A percentile compares a stretch with the other conserved stretches of the same genome.
phyloP scores from a whole-genome alignment of 192 early-diverging fungal species.

The Chytriomyces sp. region DNA sequence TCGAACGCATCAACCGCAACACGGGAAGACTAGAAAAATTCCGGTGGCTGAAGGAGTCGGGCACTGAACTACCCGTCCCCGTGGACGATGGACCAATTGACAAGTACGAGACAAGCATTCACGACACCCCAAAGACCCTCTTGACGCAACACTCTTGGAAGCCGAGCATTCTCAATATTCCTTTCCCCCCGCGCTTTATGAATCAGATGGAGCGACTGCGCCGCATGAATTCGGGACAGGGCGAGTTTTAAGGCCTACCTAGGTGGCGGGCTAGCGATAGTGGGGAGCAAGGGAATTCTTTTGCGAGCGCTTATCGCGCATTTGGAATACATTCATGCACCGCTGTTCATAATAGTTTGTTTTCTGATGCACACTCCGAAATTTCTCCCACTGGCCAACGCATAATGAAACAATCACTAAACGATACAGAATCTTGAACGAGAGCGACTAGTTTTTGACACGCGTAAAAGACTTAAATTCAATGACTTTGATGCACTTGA shows the following conservation, averaged over 20 bases:
- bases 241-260: conserved; percentile 11
- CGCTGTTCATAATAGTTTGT: conserved; percentile 48
- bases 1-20: conserved; percentile 7
- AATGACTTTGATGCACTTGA: conserved; percentile 61
- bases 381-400: conserved; percentile 87
- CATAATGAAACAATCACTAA: conserved; percentile 85
- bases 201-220: conserved; percentile 51
- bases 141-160: conserved; percentile 34
- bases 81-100: conserved; percentile 35
- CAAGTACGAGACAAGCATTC: conserved; percentile 27
- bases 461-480: conserved; percentile 95
- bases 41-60: conserved; percentile 6
- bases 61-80: conserved; percentile 38
- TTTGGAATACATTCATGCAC: too few species aligned
- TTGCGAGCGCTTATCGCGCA: not conserved
- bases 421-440: conserved; percentile 78
- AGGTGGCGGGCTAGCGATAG: not conserved
- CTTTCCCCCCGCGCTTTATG: conserved; percentile 52
- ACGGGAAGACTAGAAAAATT: conserved; percentile 12
- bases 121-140: conserved; percentile 36
- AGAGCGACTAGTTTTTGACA: conserved; percentile 80
- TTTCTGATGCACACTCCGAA: conserved; percentile 25
- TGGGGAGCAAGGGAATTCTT: not conserved
- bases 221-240: conserved; percentile 31
- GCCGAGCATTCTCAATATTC: conserved; percentile 35